Base-by-base conservation (phyloP, 768 basidiomycete species). In the Suillus plorans region DNA sequence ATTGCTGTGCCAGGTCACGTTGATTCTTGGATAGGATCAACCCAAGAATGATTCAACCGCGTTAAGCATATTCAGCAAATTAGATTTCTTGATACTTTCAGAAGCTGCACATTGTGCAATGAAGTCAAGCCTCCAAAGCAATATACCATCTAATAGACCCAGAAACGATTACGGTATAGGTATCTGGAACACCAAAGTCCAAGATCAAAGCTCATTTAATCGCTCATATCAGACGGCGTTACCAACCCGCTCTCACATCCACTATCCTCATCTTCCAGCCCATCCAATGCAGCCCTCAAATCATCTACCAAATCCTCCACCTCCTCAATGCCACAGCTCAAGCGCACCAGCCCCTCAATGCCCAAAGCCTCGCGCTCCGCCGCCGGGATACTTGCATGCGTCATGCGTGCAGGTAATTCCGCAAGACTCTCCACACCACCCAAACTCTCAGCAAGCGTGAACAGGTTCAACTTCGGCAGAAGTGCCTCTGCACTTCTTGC, bases 341-440 rank as follows among this genome's bases (percentile, higher is more conserved):
- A 74, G 20, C 96, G 80, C 3, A 97, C 80, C 64, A 97, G 74
- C 66, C 89, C 85, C 22, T 89, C 89, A 66, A 99, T 94, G 1
- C 96, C 95, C 36, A 95, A 78, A 16, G 78, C 60, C 36, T 80
- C 85, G 13, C 94, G 80, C 75, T 92, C 90, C 1, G 76, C 86
- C 31, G 83, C 82, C 0, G 92, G 89, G 57, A 94, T 86, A 59
- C 85, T 85, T 2, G 86, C 89, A 74, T 97, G 96, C 9, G 94
- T 97, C 95, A 97, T 97, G 77, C 81, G 80, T 52, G 89, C 87
- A 0, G 95, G 96, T 53, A 91, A 82, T 75, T 98, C 95, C 0
- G 92, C 91, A 41, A 98, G 78, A 74, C 88, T 90, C 83, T 99
- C 97, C 6, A 97, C 93, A 0, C 95, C 97, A 1, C 97, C 97